Percentiles rank a stretch among this genome's conserved stretches.
Evolutionary conservation across 2,329 filamentous ascomycete species (phyloP).

Genomic region (Apiospora marii): DNA sequence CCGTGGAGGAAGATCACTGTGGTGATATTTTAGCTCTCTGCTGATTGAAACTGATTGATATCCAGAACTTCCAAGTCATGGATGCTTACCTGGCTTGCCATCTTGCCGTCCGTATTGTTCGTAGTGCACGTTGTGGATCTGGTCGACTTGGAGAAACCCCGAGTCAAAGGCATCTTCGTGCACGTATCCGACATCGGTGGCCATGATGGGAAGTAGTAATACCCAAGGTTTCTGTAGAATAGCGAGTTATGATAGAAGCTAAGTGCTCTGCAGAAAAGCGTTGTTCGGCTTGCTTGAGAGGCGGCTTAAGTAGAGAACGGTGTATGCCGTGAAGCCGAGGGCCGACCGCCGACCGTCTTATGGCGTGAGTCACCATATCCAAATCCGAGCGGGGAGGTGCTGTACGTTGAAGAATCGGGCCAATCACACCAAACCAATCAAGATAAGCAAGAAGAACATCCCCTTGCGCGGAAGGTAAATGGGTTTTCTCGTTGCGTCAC

Average conservation of each 20-base stretch:
- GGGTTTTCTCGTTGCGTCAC: not conserved
- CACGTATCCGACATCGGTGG: conserved; percentile 32
- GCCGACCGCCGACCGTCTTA: no score
- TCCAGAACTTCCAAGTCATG: not conserved
- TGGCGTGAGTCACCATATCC: not conserved
- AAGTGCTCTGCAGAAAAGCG: not conserved
- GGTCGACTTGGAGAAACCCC: conserved; percentile 42
- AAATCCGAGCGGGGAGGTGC: not conserved
- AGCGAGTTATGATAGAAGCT: not conserved
- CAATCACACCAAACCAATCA: not conserved
- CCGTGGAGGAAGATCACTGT: conserved; percentile 44
- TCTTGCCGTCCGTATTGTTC: conserved; percentile 47
- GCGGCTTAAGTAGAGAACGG: not conserved
- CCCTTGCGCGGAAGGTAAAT: not conserved
- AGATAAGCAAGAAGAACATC: not conserved
- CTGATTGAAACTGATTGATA: not conserved
- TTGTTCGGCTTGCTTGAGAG: not conserved
- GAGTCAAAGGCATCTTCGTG: conserved; percentile 45
- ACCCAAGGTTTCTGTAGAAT: no score
- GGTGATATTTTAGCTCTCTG: not conserved
- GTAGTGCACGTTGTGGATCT: conserved; percentile 46
- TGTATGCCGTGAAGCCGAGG: not conserved
- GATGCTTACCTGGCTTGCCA: conserved; percentile 45
- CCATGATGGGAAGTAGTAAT: not conserved
- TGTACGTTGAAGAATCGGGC: not conserved